These are phyloP conservation scores for Cucurbita moschata DNA, from an alignment of 306 rosid genomes.

Conservation along the genomic window DNA sequence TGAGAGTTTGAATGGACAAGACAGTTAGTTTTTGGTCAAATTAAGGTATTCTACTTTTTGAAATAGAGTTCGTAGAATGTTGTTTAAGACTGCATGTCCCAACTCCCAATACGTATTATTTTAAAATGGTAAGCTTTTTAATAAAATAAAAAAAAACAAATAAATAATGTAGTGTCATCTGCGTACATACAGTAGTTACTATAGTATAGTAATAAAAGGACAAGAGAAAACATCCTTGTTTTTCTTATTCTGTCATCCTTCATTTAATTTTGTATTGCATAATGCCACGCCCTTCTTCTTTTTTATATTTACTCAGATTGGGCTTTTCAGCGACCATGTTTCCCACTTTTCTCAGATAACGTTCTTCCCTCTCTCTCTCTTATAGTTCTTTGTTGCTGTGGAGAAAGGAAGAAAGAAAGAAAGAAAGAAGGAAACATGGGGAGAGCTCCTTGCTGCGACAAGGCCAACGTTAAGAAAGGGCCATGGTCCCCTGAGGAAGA, in stretches of 20 bases:
- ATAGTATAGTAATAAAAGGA: not conserved
- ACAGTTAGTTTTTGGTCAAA: not conserved
- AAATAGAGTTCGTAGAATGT: not conserved
- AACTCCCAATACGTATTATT: not conserved
- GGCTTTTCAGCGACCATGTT: slow-evolving; percentile 1
- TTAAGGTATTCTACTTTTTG: slow-evolving; percentile 1
- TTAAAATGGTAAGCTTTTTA: no score
- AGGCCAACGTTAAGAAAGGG: slow-evolving; percentile 60
- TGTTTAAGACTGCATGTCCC: not conserved
- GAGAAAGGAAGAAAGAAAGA: not conserved
- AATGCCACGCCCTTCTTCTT: not conserved
- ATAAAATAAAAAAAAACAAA: no score
- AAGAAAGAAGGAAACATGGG: slow-evolving; percentile 16
- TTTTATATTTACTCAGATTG: not conserved
- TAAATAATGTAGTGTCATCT: not conserved
- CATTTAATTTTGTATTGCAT: not conserved
- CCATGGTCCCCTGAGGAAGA: slow-evolving; percentile 66
- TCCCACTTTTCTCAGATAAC: not conserved
- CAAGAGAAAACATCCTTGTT: slow-evolving; percentile 4
- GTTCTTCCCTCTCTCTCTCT: not conserved
- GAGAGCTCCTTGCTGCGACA: slow-evolving; percentile 66
- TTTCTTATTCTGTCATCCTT: not conserved
- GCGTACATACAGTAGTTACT: not conserved
- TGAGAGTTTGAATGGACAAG: not conserved
- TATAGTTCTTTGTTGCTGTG: not conserved